These are phyloP conservation scores for Vitis hybrid DNA, from an alignment of 177 flowering plant species.

Conservation along the genomic window DNA sequence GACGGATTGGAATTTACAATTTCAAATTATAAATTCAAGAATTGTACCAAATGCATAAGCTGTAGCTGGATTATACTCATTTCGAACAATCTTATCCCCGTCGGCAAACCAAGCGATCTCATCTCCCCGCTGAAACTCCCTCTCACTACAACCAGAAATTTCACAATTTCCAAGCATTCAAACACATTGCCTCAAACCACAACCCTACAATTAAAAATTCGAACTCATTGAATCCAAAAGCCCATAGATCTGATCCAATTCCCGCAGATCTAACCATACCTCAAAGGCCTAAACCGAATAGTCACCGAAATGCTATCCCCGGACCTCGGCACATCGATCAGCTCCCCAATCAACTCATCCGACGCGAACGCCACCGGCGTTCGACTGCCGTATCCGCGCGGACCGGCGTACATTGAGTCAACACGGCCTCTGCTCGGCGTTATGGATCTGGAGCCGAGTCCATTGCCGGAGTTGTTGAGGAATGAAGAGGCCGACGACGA, in stretches of 20 bases:
- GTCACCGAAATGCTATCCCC: slow-evolving; percentile 90
- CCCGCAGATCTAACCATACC: slow-evolving; percentile 62
- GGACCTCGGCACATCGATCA: slow-evolving; percentile 50
- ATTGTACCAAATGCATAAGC: slow-evolving; percentile 89
- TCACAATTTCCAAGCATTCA: slow-evolving; percentile 10
- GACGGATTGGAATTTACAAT: too few species aligned
- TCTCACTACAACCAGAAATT: slow-evolving; percentile 52
- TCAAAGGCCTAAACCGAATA: slow-evolving; percentile 83
- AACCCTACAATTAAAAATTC: slow-evolving; percentile 21
- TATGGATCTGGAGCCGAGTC: slow-evolving; percentile 52
- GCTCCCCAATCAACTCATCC: slow-evolving; percentile 55
- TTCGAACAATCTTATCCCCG: slow-evolving; percentile 85
- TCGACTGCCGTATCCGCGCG: slow-evolving; percentile 27
- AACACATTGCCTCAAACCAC: slow-evolving; percentile 9
- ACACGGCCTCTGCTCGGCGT: slow-evolving; percentile 49
- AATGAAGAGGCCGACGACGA: slow-evolving; percentile 41
- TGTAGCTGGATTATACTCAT: slow-evolving; percentile 80
- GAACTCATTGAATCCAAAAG: slow-evolving; percentile 10
- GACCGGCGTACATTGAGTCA: slow-evolving; percentile 39
- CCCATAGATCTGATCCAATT: slow-evolving; percentile 36
- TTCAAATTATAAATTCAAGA: not conserved
- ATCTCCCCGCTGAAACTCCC: slow-evolving; percentile 91
- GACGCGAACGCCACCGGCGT: slow-evolving; percentile 53
- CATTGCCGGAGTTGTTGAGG: slow-evolving; percentile 39
- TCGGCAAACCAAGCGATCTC: slow-evolving; percentile 95